Percentiles rank a stretch among this genome's conserved stretches.
phyloP scores from a whole-genome alignment of 192 early-diverging fungal species.

The Nowakowskiella sp. region DNA sequence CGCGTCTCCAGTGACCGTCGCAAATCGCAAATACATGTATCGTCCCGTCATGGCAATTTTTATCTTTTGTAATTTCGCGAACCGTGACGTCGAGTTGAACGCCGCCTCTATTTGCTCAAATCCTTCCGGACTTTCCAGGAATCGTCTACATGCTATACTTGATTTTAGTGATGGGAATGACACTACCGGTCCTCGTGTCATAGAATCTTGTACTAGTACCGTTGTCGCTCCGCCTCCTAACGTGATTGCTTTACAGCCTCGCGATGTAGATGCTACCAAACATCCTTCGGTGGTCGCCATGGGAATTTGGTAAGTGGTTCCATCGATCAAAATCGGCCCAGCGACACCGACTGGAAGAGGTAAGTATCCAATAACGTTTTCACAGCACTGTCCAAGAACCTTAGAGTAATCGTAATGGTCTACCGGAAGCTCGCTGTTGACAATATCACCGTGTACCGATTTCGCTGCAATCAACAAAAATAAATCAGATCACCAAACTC shows the following conservation, averaged over 20 bases:
- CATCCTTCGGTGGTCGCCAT: constrained; percentile 96
- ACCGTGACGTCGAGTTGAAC: constrained; percentile 84
- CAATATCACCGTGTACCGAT: constrained; percentile 12
- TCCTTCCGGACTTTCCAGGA: constrained; percentile 61
- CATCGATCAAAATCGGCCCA: constrained; percentile 78
- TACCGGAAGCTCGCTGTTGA: constrained; percentile 57
- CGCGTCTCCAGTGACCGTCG: constrained; percentile 86
- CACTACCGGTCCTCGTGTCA: constrained; percentile 89
- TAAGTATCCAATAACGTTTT: constrained; percentile 91
- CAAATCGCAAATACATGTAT: constrained; percentile 79
- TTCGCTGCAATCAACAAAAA: constrained; percentile 14
- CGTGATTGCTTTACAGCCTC: constrained; percentile 92
- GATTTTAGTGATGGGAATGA: constrained; percentile 64
- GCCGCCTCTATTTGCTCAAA: constrained; percentile 53
- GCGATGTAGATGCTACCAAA: constrained; percentile 80
- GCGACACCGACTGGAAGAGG: constrained; percentile 89
- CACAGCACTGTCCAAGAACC: constrained; percentile 87
- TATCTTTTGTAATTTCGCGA: constrained; percentile 72
- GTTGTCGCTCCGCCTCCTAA: constrained; percentile 77
- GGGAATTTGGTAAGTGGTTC: constrained; percentile 71
- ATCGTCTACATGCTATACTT: constrained; percentile 61
- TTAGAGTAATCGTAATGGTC: constrained; percentile 82
- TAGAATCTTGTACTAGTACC: constrained; percentile 70
- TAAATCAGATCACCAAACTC: background rate
- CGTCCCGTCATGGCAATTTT: constrained; percentile 79